phyloP scores from a whole-genome alignment of 2,329 filamentous ascomycete genomes.

The Fusarium protoensiforme region DNA sequence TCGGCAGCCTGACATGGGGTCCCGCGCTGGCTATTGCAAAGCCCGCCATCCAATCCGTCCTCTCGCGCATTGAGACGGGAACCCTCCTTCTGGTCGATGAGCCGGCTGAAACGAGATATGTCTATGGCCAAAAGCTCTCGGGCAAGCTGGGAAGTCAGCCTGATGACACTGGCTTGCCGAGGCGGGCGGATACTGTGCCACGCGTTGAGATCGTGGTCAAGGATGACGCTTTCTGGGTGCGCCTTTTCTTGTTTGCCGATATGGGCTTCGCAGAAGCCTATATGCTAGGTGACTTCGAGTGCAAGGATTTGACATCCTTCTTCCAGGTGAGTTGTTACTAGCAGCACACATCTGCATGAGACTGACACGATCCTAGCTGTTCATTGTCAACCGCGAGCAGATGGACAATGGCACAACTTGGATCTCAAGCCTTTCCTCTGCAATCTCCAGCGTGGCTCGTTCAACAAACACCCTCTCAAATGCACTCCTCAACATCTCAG shows the following conservation, averaged over 20 bases:
- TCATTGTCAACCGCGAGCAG: conserved; percentile 74
- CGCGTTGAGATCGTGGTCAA: conserved; percentile 68
- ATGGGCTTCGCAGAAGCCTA: conserved; percentile 81
- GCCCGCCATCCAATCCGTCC: conserved; percentile 56
- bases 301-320: conserved; percentile 73
- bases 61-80: conserved; percentile 60
- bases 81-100: conserved; percentile 62
- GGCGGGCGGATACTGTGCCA: conserved; percentile 50
- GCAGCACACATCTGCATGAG: background rate
- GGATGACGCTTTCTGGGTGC: conserved; percentile 77
- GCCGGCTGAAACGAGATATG: conserved; percentile 52
- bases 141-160: conserved; percentile 49
- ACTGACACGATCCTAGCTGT: conserved; percentile 61
- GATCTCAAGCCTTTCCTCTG: conserved; percentile 68
- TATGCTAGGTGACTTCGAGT: conserved; percentile 78
- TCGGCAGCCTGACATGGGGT: conserved; percentile 60
- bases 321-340: conserved; percentile 63
- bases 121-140: conserved; percentile 59
- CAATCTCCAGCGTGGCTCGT: conserved; percentile 67
- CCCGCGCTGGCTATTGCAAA: conserved; percentile 60
- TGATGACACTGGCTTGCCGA: conserved; percentile 48
- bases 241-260: conserved; percentile 75
- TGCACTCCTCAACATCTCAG: conserved; percentile 73
- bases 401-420: conserved; percentile 73
- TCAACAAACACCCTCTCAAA: conserved; percentile 68